Evolutionary conservation across 169 alveolate species (phyloP), one percentile per base, ranked within the genome.

Genomic region (Cryptosporidium parvum): DNA sequence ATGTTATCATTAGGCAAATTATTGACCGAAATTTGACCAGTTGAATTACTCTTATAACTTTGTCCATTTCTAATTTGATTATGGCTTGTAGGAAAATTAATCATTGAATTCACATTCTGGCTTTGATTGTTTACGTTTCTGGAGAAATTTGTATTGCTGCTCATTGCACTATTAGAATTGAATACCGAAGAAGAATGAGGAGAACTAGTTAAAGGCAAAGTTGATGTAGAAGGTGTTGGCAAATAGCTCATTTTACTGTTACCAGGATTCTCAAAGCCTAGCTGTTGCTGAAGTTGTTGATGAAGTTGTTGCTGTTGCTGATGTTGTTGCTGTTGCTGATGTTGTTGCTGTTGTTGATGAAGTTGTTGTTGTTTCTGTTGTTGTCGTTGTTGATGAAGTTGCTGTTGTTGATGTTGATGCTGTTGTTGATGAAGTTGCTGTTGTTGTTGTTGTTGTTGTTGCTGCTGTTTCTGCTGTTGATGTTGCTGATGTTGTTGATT

Each of bases 1-100:
- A 42, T 9, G 85, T 23, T 52, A 9, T 9, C 18, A 70, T 14
- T 14, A 18, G 21, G 4, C 48, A 71, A 9, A 51, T 23, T 52
- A 26, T n/a, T n/a, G 12, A 62, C 35, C 2, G 56, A 33, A 10
- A 73, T 59, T 37, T 73, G 70, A 3, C 70, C 58, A 39, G 70
- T 56, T 1, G 86, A 73, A 26, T 58, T 73, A 26, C 56, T 35
- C 8, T 58, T 39, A 42, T 56, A 65, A 16, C 29, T 31, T 10
- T 31, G 70, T 51, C 58, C 29, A 26, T 31, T 10, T 16, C 44
- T 48, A 48, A 48, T 14, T 48, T 48, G 56, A 16, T 48, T 48
- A 12, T 48, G 56, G 12, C 18, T 48, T 48, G 6, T 48, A 14
- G 56, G 7, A 48, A 48, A 48, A 48, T 14, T 48, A 14, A 48